These are phyloP conservation scores for Tetrahymena borealis DNA, from an alignment of 73 alveolate genomes.

Conservation along the genomic window DNA sequence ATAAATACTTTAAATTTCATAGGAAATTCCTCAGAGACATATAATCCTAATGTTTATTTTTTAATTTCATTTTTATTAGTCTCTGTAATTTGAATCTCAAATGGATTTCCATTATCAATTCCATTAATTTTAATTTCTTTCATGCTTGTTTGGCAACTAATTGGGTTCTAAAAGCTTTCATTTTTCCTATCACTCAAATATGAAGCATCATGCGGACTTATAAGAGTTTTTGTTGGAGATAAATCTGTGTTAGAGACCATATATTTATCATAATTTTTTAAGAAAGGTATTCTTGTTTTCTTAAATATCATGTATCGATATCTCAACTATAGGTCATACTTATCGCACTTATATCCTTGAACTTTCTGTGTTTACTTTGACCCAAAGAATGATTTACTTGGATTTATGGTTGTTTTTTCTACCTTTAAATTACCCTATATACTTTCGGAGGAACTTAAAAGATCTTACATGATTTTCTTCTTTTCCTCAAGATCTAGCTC, in stretches of 20 bases:
- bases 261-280: constrained; percentile 14
- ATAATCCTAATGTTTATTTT: constrained; percentile 39
- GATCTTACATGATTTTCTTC: constrained; percentile 64
- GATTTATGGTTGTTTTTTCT: constrained; percentile 39
- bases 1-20: constrained; percentile 46
- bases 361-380: constrained; percentile 13
- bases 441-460: constrained; percentile 65
- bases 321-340: constrained; percentile 47
- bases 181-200: neutral
- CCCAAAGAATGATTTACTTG: constrained; percentile 52
- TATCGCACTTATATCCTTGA: constrained; percentile 41
- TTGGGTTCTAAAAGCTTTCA: neutral
- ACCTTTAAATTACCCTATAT: constrained; percentile 61
- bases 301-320: constrained; percentile 13
- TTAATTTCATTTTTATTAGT: constrained; percentile 35
- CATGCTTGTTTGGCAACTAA: neutral
- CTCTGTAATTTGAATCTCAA: constrained; percentile 5
- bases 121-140: constrained; percentile 6
- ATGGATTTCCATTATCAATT: constrained; percentile 1
- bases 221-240: constrained; percentile 6
- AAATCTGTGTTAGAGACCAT: neutral
- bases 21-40: constrained; percentile 70
- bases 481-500: constrained; percentile 82
- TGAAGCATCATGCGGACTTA: neutral
- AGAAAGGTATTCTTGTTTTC: constrained; percentile 10